Evolutionary conservation across 371 early-diverging fungal species (phyloP), one percentile per base, ranked within the genome.

Genomic region (Rhizomucor pusillus): DNA sequence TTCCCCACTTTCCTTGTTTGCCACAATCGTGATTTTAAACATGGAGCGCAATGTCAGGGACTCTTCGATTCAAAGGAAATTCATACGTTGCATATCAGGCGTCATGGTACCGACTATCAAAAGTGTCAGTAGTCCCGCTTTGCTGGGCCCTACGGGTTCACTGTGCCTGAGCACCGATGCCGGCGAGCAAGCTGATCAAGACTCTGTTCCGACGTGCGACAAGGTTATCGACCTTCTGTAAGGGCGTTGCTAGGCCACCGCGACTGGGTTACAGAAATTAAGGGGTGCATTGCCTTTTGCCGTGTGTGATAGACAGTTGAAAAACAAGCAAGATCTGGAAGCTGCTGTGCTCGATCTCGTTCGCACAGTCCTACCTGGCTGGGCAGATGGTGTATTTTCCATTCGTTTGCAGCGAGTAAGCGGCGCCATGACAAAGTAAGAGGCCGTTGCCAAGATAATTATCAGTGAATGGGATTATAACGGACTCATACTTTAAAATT

Each of bases 381-480:
- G 62, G 62, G 22, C 56, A 9, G 12, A 23, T 22, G 41, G 41
- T 12, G 62, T 50, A 14, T 35, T 25, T 14, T 25, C 47, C 10
- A 44, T 56, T 2, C 9, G 39, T 0, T 57, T 62, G 1, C 36
- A 50, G 5, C 62, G 62, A 24, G 57, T 57, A 22, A 62, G 62
- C 44, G 62, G 62, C 23, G 62, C 62, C 2, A 37, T 62, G 54
- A 62, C 62, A 48, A 62, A 62, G 62, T 62, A 53, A 49, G 57
- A 29, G 29, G 29, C 3, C 7, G 29, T 52, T 20, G 11, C 24
- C 33, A n/a, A 34, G 18, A 6, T 33, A 29, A 10, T 1, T 0
- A 1, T 19, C 14, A 33, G n/a, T 13, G 1, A 18, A 22, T 22
- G 7, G 12, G 14, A 13, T 10, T 22, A 20, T 7, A 43, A 34